Conservation (phyloP, 768 basidiomycete genomes). For the Hygrophoropsis aurantiaca region DNA sequence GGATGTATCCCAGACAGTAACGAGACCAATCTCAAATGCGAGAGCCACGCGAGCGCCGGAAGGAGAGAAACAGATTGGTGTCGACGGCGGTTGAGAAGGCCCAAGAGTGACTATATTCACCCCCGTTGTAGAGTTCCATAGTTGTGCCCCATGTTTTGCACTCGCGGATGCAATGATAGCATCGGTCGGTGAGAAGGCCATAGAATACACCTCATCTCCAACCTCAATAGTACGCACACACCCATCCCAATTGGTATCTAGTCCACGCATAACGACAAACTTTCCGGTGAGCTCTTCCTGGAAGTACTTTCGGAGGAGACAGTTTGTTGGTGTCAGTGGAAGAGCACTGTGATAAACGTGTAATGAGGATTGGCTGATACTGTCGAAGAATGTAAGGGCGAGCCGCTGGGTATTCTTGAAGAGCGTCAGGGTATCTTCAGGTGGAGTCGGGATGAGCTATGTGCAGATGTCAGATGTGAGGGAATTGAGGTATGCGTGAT, state of each 20-base stretch:
- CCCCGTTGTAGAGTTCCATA: slow-evolving; percentile 20
- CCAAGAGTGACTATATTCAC: slow-evolving; percentile 19
- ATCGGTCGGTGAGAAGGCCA: slow-evolving; percentile 13
- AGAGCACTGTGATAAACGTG: slow-evolving; percentile 17
- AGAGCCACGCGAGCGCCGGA: slow-evolving; percentile 18
- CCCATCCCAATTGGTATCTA: not conserved
- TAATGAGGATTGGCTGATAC: slow-evolving; percentile 17
- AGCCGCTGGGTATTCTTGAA: slow-evolving; percentile 17
- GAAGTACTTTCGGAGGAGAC: slow-evolving; percentile 6
- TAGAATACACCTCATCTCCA: slow-evolving; percentile 9
- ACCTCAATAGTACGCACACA: slow-evolving; percentile 4
- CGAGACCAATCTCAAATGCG: slow-evolving; percentile 15
- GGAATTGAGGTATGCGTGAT: not conserved
- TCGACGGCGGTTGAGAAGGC: slow-evolving; percentile 3
- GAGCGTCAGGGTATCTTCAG: slow-evolving; percentile 6
- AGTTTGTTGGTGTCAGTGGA: not conserved
- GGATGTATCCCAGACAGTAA: slow-evolving; percentile 20
- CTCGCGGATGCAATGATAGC: slow-evolving; percentile 16
- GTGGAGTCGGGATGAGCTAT: slow-evolving; percentile 6
- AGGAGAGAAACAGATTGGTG: slow-evolving; percentile 15
- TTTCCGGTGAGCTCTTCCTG: slow-evolving; percentile 6
- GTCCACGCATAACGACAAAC: not conserved
- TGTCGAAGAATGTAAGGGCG: slow-evolving; percentile 15
- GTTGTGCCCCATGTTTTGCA: slow-evolving; percentile 13
- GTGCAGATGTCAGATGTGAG: not conserved